These are phyloP conservation scores for Pseudocercospora vitis DNA, from an alignment of 2,329 filamentous ascomycete species.

Conservation along the genomic window DNA sequence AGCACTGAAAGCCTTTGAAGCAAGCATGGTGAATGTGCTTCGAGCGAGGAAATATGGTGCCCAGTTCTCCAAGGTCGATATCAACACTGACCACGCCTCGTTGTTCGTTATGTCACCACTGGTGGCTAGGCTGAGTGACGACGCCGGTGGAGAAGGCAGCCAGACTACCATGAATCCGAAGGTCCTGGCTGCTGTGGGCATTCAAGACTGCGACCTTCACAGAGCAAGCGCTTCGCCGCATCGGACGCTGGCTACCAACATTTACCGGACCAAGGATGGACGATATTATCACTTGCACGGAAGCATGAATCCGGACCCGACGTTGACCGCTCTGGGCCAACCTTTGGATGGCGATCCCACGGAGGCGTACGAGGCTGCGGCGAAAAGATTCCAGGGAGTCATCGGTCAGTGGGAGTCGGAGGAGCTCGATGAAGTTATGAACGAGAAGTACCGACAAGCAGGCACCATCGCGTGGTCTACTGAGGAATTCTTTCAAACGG, in stretches of 20 bases:
- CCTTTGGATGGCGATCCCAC: conserved; percentile 33
- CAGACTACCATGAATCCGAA: neutral
- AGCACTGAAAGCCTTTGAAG: conserved; percentile 40
- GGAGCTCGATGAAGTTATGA: conserved; percentile 45
- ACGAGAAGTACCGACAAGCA: conserved; percentile 44
- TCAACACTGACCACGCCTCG: conserved; percentile 27
- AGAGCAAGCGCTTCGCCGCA: conserved; percentile 15
- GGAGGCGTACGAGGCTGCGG: conserved; percentile 43
- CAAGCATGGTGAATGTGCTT: conserved; percentile 25
- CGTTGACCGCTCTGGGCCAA: conserved; percentile 39
- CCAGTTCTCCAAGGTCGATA: conserved; percentile 18
- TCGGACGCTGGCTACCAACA: conserved; percentile 43
- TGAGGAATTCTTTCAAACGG: conserved; percentile 42
- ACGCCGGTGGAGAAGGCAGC: neutral
- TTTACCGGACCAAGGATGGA: conserved; percentile 50
- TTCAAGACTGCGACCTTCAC: conserved; percentile 23
- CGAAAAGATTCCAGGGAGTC: conserved; percentile 44
- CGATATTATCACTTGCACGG: conserved; percentile 52
- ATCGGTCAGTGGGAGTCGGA: conserved; percentile 43
- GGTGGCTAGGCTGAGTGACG: neutral
- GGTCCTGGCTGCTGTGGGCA: conserved; percentile 13
- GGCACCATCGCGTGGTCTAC: conserved; percentile 45
- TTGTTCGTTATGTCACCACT: conserved; percentile 31
- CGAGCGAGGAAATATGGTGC: conserved; percentile 22
- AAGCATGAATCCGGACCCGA: conserved; percentile 49